phyloP scores from a whole-genome alignment of 345 rosid species.

The Arabis hirsuta region DNA sequence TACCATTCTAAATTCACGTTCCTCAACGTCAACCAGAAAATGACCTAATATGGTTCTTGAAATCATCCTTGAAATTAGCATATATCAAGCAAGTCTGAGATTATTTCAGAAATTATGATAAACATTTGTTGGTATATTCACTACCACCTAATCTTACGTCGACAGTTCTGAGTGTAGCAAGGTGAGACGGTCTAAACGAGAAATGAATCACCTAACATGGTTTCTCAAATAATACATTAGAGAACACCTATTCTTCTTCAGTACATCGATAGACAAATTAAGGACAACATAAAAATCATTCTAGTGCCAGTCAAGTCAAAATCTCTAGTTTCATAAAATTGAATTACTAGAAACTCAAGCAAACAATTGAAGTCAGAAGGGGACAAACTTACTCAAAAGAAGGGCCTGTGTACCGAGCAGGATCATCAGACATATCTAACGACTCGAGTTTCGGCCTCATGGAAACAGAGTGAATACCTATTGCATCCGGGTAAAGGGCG shows the following conservation, averaged over 20 bases:
- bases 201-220: background rate
- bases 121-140: background rate
- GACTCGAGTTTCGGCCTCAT: slow-evolving; percentile 67
- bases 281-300: background rate
- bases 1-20: background rate
- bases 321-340: background rate
- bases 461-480: slow-evolving; percentile 88
- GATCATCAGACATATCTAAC: slow-evolving; percentile 45
- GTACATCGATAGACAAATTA: background rate
- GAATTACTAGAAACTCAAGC: background rate
- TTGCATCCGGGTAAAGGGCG: slow-evolving; percentile 89
- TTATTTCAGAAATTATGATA: background rate
- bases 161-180: slow-evolving; percentile 5
- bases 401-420: slow-evolving; percentile 73
- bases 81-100: slow-evolving; percentile 3
- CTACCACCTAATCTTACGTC: background rate
- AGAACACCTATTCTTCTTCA: background rate
- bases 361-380: background rate
- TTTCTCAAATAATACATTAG: background rate
- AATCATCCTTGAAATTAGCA: background rate
- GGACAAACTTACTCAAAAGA: slow-evolving; percentile 62
- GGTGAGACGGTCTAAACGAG: background rate
- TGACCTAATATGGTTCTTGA: background rate
- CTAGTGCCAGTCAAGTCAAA: background rate
- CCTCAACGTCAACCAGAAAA: slow-evolving; percentile 10